phyloP scores from a whole-genome alignment of 1,284 basidiomycete genomes.

The Apiotrichum montevideense region DNA sequence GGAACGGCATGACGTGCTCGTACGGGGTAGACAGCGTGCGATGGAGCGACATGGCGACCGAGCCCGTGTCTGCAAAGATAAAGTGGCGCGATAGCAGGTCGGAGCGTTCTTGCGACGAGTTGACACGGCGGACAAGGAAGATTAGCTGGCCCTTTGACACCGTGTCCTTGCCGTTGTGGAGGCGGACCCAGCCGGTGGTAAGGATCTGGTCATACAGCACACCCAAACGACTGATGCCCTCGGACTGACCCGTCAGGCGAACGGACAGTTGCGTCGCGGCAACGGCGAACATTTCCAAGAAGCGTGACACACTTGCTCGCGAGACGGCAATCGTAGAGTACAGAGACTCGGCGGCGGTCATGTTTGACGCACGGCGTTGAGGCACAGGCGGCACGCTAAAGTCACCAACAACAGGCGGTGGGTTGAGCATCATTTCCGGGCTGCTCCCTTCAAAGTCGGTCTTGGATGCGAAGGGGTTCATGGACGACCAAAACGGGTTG shows the following conservation, averaged over 20 bases:
- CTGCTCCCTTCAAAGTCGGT: neutral
- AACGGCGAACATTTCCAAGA: slow-evolving; percentile 42
- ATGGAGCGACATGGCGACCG: slow-evolving; percentile 44
- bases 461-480: slow-evolving; percentile 17
- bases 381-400: neutral
- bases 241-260: slow-evolving; percentile 36
- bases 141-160: slow-evolving; percentile 49
- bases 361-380: slow-evolving; percentile 5
- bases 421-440: neutral
- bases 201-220: slow-evolving; percentile 49
- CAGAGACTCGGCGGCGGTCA: slow-evolving; percentile 8
- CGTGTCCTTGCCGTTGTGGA: slow-evolving; percentile 36
- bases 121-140: slow-evolving; percentile 46
- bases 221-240: slow-evolving; percentile 42
- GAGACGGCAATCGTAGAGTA: slow-evolving; percentile 1
- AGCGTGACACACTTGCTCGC: slow-evolving; percentile 33
- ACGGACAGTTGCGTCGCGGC: slow-evolving; percentile 38
- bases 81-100: slow-evolving; percentile 45
- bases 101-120: slow-evolving; percentile 39
- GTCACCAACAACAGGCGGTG: neutral
- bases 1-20: slow-evolving; percentile 43
- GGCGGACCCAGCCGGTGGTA: slow-evolving; percentile 47
- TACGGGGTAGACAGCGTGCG: slow-evolving; percentile 46
- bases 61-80: slow-evolving; percentile 46
- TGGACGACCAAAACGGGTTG: slow-evolving; percentile 25